Percentiles rank a stretch among this genome's conserved stretches.
Evolutionary conservation across 2,329 filamentous ascomycete species (phyloP).

Genomic region (Cytospora paraplurivora): DNA sequence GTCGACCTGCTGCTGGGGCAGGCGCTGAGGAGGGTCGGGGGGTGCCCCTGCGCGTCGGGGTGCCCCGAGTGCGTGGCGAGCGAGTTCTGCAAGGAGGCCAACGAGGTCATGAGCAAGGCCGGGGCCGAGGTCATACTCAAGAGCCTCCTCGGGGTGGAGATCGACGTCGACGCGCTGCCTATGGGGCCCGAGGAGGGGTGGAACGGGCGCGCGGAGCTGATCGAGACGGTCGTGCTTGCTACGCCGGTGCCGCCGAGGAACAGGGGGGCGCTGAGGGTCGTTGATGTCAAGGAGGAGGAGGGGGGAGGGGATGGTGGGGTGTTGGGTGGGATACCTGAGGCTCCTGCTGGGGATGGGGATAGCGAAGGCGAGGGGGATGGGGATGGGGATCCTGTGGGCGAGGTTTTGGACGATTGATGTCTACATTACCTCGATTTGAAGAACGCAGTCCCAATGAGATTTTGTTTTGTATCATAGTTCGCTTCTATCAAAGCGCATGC

Average conservation of each 20-base stretch:
- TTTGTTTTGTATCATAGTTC: too few species aligned
- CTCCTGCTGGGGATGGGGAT: too few species aligned
- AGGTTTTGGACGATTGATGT: too few species aligned
- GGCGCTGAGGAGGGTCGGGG: conserved; percentile 74
- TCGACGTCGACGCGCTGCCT: conserved; percentile 81
- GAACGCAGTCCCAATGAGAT: too few species aligned
- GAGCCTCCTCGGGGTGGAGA: conserved; percentile 71
- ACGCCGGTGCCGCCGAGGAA: conserved; percentile 58
- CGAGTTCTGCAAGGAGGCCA: conserved; percentile 80
- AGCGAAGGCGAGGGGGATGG: too few species aligned
- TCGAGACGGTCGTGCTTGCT: conserved; percentile 83
- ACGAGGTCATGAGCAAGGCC: conserved; percentile 91
- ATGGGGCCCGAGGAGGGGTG: conserved; percentile 77
- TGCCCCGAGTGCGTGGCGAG: conserved; percentile 90
- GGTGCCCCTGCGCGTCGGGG: conserved; percentile 75
- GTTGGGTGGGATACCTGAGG: neutral
- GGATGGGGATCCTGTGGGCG: too few species aligned
- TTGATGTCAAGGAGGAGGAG: conserved; percentile 32
- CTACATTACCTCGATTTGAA: too few species aligned
- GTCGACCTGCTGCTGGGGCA: conserved; percentile 76
- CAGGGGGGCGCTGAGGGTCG: conserved; percentile 28
- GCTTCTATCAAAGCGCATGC: too few species aligned
- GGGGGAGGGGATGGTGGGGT: conserved; percentile 32
- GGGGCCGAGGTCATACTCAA: conserved; percentile 82
- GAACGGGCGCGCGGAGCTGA: conserved; percentile 77